Evolutionary conservation across 2,329 filamentous ascomycete genomes (phyloP).

Genomic region (Sporothrix globosa): DNA sequence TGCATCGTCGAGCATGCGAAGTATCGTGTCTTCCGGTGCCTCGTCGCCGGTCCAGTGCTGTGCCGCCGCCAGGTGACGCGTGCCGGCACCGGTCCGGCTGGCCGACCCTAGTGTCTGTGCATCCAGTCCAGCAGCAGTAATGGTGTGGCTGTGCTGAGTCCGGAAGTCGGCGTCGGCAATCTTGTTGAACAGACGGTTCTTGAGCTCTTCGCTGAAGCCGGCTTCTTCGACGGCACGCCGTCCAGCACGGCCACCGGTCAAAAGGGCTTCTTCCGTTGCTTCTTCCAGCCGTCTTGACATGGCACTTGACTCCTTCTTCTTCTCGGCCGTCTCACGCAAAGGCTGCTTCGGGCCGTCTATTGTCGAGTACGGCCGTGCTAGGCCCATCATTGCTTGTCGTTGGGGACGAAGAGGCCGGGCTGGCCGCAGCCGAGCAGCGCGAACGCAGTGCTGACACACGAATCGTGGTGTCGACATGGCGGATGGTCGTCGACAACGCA

Average conservation of each 20-base stretch:
- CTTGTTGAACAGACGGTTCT: slow-evolving; percentile 59
- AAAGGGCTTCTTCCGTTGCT: slow-evolving; percentile 65
- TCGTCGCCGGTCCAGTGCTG: slow-evolving; percentile 81
- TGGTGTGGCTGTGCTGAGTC: slow-evolving; percentile 53
- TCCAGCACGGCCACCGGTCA: slow-evolving; percentile 63
- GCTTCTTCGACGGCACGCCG: slow-evolving; percentile 63
- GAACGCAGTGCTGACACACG: slow-evolving; percentile 28
- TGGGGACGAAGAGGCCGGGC: neutral
- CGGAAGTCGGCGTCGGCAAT: slow-evolving; percentile 59
- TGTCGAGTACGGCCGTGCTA: neutral
- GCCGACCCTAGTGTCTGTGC: slow-evolving; percentile 26
- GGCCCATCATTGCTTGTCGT: neutral
- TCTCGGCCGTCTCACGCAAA: too few relatives aligned
- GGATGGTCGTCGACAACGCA: neutral
- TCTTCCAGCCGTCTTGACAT: slow-evolving; percentile 63
- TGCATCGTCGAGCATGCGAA: slow-evolving; percentile 84
- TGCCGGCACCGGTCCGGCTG: slow-evolving; percentile 67
- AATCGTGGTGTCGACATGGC: slow-evolving; percentile 22
- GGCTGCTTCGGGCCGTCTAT: neutral
- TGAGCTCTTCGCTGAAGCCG: slow-evolving; percentile 66
- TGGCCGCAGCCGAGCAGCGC: neutral
- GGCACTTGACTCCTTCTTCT: slow-evolving; percentile 47
- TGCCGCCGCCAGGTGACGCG: slow-evolving; percentile 67
- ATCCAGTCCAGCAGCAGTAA: slow-evolving; percentile 51
- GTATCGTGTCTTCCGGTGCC: slow-evolving; percentile 69